A percentile compares a stretch with the other conserved stretches of the same genome.
Conservation (phyloP, 1,139 yeast species). For the Debaryomyces subglobosus region DNA sequence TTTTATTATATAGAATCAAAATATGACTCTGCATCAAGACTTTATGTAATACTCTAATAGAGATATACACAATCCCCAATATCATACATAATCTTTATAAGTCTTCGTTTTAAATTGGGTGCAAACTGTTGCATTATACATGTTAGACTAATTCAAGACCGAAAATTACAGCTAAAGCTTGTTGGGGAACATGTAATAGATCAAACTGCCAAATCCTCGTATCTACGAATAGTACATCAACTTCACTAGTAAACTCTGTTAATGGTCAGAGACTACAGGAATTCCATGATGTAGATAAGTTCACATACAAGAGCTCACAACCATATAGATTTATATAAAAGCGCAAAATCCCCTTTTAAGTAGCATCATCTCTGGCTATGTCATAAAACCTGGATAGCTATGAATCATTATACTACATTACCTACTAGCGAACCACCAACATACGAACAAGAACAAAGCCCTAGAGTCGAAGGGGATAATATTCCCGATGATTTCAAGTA, state of each 20-base stretch:
- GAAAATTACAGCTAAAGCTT: neutral
- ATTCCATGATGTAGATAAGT: neutral
- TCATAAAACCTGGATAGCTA: neutral
- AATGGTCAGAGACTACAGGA: neutral
- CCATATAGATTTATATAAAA: neutral
- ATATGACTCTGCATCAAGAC: too few species aligned
- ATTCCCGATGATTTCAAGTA: conserved; percentile 84
- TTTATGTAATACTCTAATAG: too few species aligned
- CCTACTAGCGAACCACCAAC: conserved; percentile 28
- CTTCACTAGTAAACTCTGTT: neutral
- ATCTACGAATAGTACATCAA: neutral
- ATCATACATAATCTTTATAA: neutral
- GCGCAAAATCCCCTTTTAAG: neutral
- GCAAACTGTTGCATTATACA: neutral
- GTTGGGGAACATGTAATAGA: neutral
- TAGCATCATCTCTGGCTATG: neutral
- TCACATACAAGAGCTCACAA: neutral
- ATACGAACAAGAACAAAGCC: conserved; percentile 23
- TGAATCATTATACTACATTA: conserved; percentile 10
- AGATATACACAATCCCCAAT: neutral
- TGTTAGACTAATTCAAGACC: neutral
- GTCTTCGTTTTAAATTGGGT: neutral
- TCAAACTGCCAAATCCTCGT: neutral
- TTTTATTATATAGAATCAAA: too few species aligned
- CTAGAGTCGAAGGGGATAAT: conserved; percentile 41